These are phyloP conservation scores for Abelmoschus esculentus DNA, from an alignment of 345 rosid genomes.

Conservation along the genomic window DNA sequence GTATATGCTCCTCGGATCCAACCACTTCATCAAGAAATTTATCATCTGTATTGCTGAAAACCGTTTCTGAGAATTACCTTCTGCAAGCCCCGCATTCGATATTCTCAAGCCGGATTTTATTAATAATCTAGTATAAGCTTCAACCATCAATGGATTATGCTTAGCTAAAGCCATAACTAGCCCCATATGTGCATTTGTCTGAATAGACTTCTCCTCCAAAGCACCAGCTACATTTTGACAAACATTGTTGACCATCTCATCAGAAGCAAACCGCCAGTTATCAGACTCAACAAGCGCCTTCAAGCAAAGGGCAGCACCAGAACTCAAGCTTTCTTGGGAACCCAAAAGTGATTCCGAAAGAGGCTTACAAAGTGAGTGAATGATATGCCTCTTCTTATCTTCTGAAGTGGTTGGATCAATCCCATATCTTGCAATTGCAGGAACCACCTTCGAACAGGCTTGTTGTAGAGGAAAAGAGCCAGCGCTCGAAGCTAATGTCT, in stretches of 20 bases:
- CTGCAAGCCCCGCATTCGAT: slow-evolving; percentile 38
- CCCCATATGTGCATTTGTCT: slow-evolving; percentile 64
- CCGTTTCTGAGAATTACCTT: slow-evolving; percentile 72
- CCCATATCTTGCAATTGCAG: slow-evolving; percentile 83
- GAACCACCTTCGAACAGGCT: slow-evolving; percentile 92
- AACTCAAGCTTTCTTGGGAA: slow-evolving; percentile 75
- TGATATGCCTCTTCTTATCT: slow-evolving; percentile 62
- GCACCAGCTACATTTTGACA: slow-evolving; percentile 84
- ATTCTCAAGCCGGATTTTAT: slow-evolving; percentile 65
- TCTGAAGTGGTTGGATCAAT: slow-evolving; percentile 66
- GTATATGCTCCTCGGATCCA: slow-evolving; percentile 68
- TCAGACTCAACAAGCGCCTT: slow-evolving; percentile 83
- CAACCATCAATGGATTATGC: slow-evolving; percentile 72
- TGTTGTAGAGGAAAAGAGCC: slow-evolving; percentile 95
- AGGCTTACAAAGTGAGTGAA: slow-evolving; percentile 80
- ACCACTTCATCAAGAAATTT: slow-evolving; percentile 71
- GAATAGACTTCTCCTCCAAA: slow-evolving; percentile 65
- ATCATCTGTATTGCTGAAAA: slow-evolving; percentile 85
- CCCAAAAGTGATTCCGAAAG: slow-evolving; percentile 66
- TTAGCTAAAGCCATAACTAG: slow-evolving; percentile 81
- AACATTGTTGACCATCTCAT: slow-evolving; percentile 83
- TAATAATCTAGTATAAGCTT: slow-evolving; percentile 82
- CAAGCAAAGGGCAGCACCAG: slow-evolving; percentile 86
- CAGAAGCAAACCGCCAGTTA: slow-evolving; percentile 85
- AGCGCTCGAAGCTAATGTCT: slow-evolving; percentile 81